Percentiles rank a stretch among this genome's conserved stretches.
phyloP scores from a whole-genome alignment of 805 yeast genomes.

The Zygosaccharomyces bisporus region DNA sequence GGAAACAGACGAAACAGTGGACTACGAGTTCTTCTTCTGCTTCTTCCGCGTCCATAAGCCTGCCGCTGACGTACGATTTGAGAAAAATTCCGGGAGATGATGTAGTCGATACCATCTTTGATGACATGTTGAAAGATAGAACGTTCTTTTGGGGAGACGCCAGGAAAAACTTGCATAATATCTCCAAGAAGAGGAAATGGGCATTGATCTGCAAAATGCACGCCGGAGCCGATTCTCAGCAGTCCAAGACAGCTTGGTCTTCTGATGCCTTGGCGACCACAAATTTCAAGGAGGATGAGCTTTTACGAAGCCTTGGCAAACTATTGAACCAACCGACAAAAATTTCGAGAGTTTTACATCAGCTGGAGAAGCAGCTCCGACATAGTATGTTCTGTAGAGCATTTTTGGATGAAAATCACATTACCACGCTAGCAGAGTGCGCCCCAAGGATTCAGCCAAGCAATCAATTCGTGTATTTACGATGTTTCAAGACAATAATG shows the following conservation, averaged over 20 bases:
- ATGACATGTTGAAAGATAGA: slow-evolving; percentile 23
- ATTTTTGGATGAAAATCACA: slow-evolving; percentile 20
- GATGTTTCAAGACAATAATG: slow-evolving; percentile 29
- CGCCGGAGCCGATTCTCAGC: slow-evolving; percentile 5
- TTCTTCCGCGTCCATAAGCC: not conserved
- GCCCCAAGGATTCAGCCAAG: slow-evolving; percentile 7
- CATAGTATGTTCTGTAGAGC: slow-evolving; percentile 17
- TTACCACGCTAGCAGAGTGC: slow-evolving; percentile 14
- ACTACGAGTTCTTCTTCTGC: not conserved
- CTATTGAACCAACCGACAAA: slow-evolving; percentile 9
- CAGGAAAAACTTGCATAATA: slow-evolving; percentile 20
- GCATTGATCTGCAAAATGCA: slow-evolving; percentile 28
- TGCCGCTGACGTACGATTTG: slow-evolving; percentile 1
- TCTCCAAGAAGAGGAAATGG: slow-evolving; percentile 32
- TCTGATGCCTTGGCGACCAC: slow-evolving; percentile 7
- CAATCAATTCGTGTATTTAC: slow-evolving; percentile 25
- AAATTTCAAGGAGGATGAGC: slow-evolving; percentile 9
- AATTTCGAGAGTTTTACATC: slow-evolving; percentile 20
- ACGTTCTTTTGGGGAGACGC: slow-evolving; percentile 31
- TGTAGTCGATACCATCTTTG: slow-evolving; percentile 22
- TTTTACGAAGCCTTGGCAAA: slow-evolving; percentile 6
- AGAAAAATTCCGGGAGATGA: slow-evolving; percentile 20
- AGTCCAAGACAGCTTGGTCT: slow-evolving; percentile 6
- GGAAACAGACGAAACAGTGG: not conserved
- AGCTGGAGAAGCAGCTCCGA: slow-evolving; percentile 29